Evolutionary conservation across 1,284 basidiomycete genomes (phyloP).

Genomic region (Heliocybe sulcata): DNA sequence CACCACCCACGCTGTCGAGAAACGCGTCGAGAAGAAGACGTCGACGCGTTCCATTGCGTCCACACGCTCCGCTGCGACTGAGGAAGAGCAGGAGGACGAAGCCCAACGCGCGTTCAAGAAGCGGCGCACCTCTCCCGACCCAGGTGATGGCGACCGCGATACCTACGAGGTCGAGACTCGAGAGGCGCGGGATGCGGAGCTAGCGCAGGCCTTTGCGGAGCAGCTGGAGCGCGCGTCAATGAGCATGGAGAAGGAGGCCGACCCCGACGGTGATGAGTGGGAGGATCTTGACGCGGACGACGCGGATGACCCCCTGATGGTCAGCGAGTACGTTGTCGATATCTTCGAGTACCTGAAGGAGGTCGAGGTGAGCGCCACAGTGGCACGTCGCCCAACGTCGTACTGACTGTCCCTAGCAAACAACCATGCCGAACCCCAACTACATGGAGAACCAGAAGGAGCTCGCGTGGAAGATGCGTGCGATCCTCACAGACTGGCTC

Average conservation of each 20-base stretch:
- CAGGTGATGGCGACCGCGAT: constrained; percentile 55
- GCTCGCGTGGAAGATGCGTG: constrained; percentile 91
- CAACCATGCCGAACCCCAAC: constrained; percentile 79
- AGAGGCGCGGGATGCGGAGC: constrained; percentile 19
- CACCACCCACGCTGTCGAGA: neutral
- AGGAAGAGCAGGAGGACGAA: constrained; percentile 35
- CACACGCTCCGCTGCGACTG: constrained; percentile 7
- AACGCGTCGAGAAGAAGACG: neutral
- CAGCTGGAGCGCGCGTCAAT: constrained; percentile 23
- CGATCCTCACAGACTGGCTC: constrained; percentile 94
- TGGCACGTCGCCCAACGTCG: constrained; percentile 1
- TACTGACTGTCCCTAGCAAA: constrained; percentile 39
- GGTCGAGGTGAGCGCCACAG: constrained; percentile 42
- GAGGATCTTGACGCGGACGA: constrained; percentile 93
- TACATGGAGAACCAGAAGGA: constrained; percentile 92
- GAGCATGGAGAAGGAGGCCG: constrained; percentile 38
- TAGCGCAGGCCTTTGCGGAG: constrained; percentile 18
- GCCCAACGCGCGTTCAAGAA: constrained; percentile 58
- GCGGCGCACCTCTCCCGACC: constrained; percentile 64
- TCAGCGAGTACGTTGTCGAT: constrained; percentile 92
- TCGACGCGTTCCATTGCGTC: neutral
- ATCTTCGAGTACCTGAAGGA: constrained; percentile 91
- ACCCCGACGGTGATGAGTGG: constrained; percentile 61
- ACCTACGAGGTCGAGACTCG: constrained; percentile 16
- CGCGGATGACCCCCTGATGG: constrained; percentile 93